These are phyloP conservation scores for Psilocybe azurescens DNA, from an alignment of 768 basidiomycete genomes.

Conservation along the genomic window DNA sequence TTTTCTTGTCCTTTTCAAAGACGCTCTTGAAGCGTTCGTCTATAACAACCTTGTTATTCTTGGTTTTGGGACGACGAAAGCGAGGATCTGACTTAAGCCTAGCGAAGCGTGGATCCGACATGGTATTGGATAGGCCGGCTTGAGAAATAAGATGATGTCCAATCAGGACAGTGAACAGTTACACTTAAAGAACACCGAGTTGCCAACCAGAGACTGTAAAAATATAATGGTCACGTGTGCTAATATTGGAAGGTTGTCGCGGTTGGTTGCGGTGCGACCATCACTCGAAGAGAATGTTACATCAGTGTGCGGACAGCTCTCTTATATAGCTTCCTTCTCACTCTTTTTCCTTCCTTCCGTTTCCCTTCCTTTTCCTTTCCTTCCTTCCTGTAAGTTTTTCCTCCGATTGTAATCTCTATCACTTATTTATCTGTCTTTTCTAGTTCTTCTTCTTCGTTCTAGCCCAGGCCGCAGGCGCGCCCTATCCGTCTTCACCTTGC, in stretches of 20 bases:
- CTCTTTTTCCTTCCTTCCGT: conserved; percentile 9
- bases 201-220: conserved; percentile 9
- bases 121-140: conserved; percentile 28
- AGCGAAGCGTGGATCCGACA: conserved; percentile 90
- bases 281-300: conserved; percentile 12
- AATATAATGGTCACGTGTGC: conserved; percentile 18
- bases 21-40: conserved; percentile 92
- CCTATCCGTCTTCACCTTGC: conserved; percentile 30
- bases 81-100: conserved; percentile 90
- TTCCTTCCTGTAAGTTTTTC: conserved; percentile 21
- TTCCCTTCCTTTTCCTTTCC: conserved; percentile 22
- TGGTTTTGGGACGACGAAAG: conserved; percentile 85
- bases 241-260: conserved; percentile 14
- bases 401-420: conserved; percentile 16
- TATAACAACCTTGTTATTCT: conserved; percentile 80
- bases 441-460: conserved; percentile 27
- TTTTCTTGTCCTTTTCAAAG: conserved; percentile 55
- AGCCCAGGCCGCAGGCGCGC: conserved; percentile 40
- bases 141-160: background rate
- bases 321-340: conserved; percentile 25
- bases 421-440: conserved; percentile 1
- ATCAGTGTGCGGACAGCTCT: conserved; percentile 17
- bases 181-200: conserved; percentile 2
- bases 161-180: background rate
- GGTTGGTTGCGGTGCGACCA: conserved; percentile 24